These are phyloP conservation scores for Aspergillus haitiensis DNA, from an alignment of 495 filamentous ascomycete species.

Conservation along the genomic window DNA sequence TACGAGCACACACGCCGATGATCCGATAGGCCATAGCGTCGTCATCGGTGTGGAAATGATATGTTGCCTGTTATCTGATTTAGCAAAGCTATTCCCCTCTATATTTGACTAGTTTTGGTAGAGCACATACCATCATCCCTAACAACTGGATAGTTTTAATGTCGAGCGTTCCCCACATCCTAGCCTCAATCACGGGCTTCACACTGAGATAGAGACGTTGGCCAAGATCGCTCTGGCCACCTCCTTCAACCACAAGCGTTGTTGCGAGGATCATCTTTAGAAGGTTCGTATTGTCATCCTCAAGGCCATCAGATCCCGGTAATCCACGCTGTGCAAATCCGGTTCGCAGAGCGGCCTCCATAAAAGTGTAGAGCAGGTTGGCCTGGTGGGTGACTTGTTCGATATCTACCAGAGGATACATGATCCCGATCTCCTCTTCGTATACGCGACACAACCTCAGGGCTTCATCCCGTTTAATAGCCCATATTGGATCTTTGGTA, in stretches of 20 bases:
- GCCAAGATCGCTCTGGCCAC: slow-evolving; percentile 73
- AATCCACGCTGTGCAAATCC: slow-evolving; percentile 56
- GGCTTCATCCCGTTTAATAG: slow-evolving; percentile 68
- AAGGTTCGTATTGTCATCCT: slow-evolving; percentile 66
- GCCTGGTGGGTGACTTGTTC: slow-evolving; percentile 64
- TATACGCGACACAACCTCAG: slow-evolving; percentile 69
- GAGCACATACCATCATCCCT: slow-evolving; percentile 59
- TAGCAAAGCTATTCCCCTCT: not conserved
- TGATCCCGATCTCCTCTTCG: slow-evolving; percentile 81
- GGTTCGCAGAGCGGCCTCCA: slow-evolving; percentile 61
- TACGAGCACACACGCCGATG: slow-evolving; percentile 70
- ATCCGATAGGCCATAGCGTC: slow-evolving; percentile 78
- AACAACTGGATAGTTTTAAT: slow-evolving; percentile 72
- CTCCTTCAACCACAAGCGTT: slow-evolving; percentile 69
- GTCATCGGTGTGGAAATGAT: slow-evolving; percentile 79
- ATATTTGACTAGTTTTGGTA: slow-evolving; percentile 7
- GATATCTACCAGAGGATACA: slow-evolving; percentile 81
- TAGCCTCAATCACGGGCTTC: slow-evolving; percentile 65
- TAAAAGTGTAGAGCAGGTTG: slow-evolving; percentile 65
- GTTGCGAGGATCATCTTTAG: slow-evolving; percentile 80
- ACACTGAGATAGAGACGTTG: slow-evolving; percentile 68
- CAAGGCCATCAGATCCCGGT: slow-evolving; percentile 61
- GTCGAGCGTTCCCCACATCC: slow-evolving; percentile 64
- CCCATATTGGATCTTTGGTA: slow-evolving; percentile 73
- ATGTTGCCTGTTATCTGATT: slow-evolving; percentile 61